Base-by-base conservation (phyloP, 2,329 filamentous ascomycete genomes). In the Emericellopsis atlantica region DNA sequence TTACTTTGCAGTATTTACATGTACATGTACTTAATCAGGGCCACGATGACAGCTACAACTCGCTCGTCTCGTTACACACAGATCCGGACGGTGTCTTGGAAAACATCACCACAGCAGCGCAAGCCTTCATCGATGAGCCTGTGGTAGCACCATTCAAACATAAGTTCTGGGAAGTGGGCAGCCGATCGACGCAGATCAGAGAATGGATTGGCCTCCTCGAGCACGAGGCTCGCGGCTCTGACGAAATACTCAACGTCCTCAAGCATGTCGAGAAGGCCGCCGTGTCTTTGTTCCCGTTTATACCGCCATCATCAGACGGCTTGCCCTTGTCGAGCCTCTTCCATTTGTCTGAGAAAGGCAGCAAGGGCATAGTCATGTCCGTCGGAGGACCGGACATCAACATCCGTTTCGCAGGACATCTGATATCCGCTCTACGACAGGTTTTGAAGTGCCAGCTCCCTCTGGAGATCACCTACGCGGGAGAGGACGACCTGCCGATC, bases 391-490 rank as follows among this genome's bases (percentile, higher is more conserved):
- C 49, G 15, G 51, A 49, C 2, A 39, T 10, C 10, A 53, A 46
- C 11, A 46, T 63, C 11, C 56, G 61, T 2, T 59, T 55, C 23
- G 57, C 59, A 7, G 57, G 55, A 32, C 61, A 64, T 40, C 46
- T 61, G 9, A 50, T 64, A 8, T 49, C 49, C n/a, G 49, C 55
- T 2, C 38, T 64, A 4, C 54, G 54, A 16, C 43, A 44, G 3
- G 52, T 59, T 1, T 49, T 59, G 37, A 46, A 49, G 2, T 56
- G 56, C 0, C 39, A 43, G 2, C 45, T 64, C 1, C 60, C 60
- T 0, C 62, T 64, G 6, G 51, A 63, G 26, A 36, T 63, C 23
- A 56, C 53, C 2, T 62, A 64, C 40, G 60, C 60, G 0, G 60
- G 60, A 21, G 54, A 62, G 21, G 36, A 45, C 1, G 59, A 60